Evolutionary conservation across 2,329 filamentous ascomycete genomes (phyloP).

Genomic region (Cladophialophora carrionii): DNA sequence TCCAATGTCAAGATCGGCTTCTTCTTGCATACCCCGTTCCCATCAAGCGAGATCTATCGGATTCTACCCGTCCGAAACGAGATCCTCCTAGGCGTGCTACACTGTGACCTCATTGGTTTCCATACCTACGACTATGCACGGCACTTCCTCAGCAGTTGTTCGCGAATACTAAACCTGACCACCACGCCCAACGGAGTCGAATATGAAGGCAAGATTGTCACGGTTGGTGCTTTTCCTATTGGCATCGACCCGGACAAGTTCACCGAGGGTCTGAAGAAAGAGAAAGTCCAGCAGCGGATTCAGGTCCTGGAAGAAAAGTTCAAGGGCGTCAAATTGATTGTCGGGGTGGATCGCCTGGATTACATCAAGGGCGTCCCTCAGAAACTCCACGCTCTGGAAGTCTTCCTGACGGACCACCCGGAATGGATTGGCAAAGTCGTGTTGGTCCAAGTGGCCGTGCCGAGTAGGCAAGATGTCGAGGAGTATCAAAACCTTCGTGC

Average conservation of each 20-base stretch:
- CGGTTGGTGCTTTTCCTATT: constrained; percentile 94
- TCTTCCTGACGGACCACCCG: constrained; percentile 94
- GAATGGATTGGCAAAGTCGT: constrained; percentile 99
- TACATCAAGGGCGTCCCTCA: constrained; percentile 99
- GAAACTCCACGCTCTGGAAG: constrained; percentile 93
- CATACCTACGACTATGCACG: constrained; percentile 99
- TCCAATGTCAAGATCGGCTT: constrained; percentile 98
- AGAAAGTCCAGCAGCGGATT: constrained; percentile 85
- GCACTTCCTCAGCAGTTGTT: constrained; percentile 94
- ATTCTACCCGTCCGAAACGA: constrained; percentile 91
- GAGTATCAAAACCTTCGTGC: constrained; percentile 96
- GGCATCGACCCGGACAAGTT: constrained; percentile 98
- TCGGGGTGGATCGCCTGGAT: constrained; percentile 93
- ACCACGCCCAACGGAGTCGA: constrained; percentile 94
- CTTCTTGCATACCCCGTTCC: constrained; percentile 97
- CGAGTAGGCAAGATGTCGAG: constrained; percentile 91
- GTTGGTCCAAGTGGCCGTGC: constrained; percentile 92
- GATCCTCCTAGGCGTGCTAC: constrained; percentile 81
- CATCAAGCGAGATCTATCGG: constrained; percentile 93
- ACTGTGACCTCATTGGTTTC: constrained; percentile 95
- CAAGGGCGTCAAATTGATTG: constrained; percentile 92
- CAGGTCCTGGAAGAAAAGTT: constrained; percentile 85
- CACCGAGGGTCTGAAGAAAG: constrained; percentile 80
- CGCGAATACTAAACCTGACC: constrained; percentile 72
- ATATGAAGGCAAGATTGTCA: constrained; percentile 83